These are phyloP conservation scores for Dichotomocladium elegans DNA, from an alignment of 371 early-diverging fungal species.

Conservation along the genomic window DNA sequence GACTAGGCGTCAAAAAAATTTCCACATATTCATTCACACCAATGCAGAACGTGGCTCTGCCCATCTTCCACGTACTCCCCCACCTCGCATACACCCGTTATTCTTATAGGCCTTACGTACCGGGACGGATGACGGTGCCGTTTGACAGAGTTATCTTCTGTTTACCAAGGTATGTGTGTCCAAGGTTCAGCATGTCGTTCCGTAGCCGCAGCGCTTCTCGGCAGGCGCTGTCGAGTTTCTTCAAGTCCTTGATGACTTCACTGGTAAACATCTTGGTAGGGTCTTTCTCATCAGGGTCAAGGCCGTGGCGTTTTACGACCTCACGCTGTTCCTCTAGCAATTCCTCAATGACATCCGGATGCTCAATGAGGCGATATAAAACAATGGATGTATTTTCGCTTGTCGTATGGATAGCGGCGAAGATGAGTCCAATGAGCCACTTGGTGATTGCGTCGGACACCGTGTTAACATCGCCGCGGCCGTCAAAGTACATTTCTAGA, in stretches of 20 bases:
- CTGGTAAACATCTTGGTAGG: conserved; percentile 18
- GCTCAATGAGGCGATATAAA: conserved; percentile 35
- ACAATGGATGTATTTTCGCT: conserved; percentile 30
- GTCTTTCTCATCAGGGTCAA: conserved; percentile 6
- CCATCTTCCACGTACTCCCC: no score
- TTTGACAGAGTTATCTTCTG: conserved; percentile 27
- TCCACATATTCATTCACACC: not conserved
- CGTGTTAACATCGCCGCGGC: not conserved
- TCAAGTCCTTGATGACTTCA: conserved; percentile 29
- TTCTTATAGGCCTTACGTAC: no score
- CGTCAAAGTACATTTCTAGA: conserved; percentile 1
- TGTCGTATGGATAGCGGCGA: conserved; percentile 42
- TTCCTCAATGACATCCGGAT: conserved; percentile 36
- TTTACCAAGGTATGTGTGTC: conserved; percentile 27
- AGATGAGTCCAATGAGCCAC: conserved; percentile 22
- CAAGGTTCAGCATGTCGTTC: conserved; percentile 12
- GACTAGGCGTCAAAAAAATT: no score
- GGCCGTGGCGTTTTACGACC: conserved; percentile 16
- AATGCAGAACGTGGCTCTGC: no score
- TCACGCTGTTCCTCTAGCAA: conserved; percentile 40
- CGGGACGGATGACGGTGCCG: conserved; percentile 38
- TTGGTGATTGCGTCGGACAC: conserved; percentile 1
- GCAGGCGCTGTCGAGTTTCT: conserved; percentile 44
- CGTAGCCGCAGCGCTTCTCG: conserved; percentile 41
- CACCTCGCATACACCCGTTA: no score